A percentile compares a stretch with the other conserved stretches of the same genome.
These are phyloP conservation scores for Nitzschia sp. DNA, from an alignment of 108 stramenopile genomes.

Conservation along the genomic window DNA sequence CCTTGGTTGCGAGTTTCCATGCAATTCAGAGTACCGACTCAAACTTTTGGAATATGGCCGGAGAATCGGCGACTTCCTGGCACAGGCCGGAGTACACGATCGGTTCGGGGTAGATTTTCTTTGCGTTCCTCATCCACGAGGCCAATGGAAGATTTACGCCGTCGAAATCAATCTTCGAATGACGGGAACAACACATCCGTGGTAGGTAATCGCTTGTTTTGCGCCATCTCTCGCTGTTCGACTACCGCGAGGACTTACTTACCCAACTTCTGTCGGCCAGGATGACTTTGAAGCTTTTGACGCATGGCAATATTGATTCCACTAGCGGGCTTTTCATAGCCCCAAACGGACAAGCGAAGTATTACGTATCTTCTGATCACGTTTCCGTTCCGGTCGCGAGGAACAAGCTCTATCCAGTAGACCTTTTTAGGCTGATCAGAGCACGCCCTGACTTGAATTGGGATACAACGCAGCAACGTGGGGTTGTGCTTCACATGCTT, in stretches of 20 bases:
- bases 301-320: neutral
- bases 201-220: neutral
- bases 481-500: slow-evolving; percentile 2
- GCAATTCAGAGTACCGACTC: slow-evolving; percentile 2
- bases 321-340: neutral
- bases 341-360: neutral
- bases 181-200: slow-evolving; percentile 6
- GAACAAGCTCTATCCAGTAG: neutral
- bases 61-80: neutral
- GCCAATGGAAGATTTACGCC: neutral
- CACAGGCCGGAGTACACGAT: neutral
- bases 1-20: slow-evolving; percentile 5
- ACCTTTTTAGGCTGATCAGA: neutral
- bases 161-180: slow-evolving; percentile 5
- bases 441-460: slow-evolving; percentile 1
- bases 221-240: neutral
- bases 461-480: neutral
- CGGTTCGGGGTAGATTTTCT: slow-evolving; percentile 4
- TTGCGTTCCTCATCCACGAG: neutral
- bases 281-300: slow-evolving; percentile 5
- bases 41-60: neutral
- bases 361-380: neutral
- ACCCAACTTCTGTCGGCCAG: neutral
- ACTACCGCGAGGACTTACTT: neutral
- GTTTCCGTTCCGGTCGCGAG: neutral